Evolutionary conservation across 2,329 filamentous ascomycete species (phyloP), one percentile per base, ranked within the genome.

Genomic region (Huntiella bhutanensis): DNA sequence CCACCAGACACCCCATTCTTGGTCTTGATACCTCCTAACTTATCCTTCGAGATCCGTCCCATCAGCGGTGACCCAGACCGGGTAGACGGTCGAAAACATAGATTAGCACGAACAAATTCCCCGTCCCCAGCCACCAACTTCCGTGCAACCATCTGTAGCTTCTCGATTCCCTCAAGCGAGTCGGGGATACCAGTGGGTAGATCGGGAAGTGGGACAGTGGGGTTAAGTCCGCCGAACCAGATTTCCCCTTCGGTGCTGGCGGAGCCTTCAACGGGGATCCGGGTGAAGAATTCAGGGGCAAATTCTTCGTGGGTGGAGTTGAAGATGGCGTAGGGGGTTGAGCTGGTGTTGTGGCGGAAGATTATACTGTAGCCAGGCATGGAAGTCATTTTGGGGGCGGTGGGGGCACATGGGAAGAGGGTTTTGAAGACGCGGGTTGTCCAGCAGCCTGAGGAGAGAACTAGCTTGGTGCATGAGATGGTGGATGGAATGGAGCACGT

Each of bases 71-170:
- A 65, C 0, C 80, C 82, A 43, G 65, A 69, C 1, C 66, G 61
- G 16, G 79, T 79, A 2, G 82, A 70, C 0, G 82, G 82, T 10
- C 83, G 69, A 60, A 84, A 86, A 57, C 82, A 88, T 48, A 87
- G 57, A 0, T 73, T 73, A 52, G 77, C 70, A 33, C 77, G 67
- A 8, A 84, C 56, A 10, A 45, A 38, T 36, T 45, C 19, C 4
- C 43, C 16, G 12, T 45, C 34, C n/a, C 35, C 32, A 4, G 11
- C 33, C 13, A 43, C 40, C 5, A 42, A 10, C 16, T 12, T 17
- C 8, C 35, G 15, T 15, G 39, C 46, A 15, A 41, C 40, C 13
- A 4, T n/a, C 17, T 43, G 22, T 4, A 43, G 33, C 10, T 32
- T 19, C n/a, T 22, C 33, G 10, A 43, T 35, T 4, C 12, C 16